Conservation (phyloP, 1,284 basidiomycete genomes). For the Sanghuangporus sanghuang region DNA sequence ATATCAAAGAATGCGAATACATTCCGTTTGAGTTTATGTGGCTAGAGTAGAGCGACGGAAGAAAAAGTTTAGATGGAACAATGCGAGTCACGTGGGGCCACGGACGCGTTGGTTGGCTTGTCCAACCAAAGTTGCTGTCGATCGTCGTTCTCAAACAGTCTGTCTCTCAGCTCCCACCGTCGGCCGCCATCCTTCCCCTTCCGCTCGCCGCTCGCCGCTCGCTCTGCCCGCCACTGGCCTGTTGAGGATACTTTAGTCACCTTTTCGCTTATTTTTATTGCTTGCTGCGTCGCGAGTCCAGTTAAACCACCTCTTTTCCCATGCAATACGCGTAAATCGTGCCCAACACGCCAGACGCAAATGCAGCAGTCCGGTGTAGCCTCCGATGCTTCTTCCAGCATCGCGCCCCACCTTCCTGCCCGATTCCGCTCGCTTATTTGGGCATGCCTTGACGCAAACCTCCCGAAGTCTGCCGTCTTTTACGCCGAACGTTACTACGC, state of each 20-base stretch:
- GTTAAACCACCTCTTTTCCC: constrained; percentile 1
- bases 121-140: background rate
- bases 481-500: constrained; percentile 77
- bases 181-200: background rate
- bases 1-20: background rate
- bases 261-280: constrained; percentile 10
- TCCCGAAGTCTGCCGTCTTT: constrained; percentile 72
- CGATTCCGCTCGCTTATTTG: constrained; percentile 67
- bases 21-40: background rate
- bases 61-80: background rate
- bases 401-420: constrained; percentile 50
- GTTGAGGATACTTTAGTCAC: background rate
- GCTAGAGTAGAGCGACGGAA: background rate
- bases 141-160: background rate
- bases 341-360: constrained; percentile 13
- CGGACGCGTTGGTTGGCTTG: background rate
- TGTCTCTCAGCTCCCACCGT: background rate
- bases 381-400: constrained; percentile 30
- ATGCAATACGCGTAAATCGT: constrained; percentile 11
- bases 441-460: constrained; percentile 73
- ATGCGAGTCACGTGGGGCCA: background rate
- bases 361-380: constrained; percentile 44
- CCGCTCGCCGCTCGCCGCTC: background rate
- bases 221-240: background rate
- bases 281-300: constrained; percentile 4